A percentile compares a stretch with the other conserved stretches of the same genome.
Conservation (phyloP, 129 eudicot species). For the Arctium lappa region DNA sequence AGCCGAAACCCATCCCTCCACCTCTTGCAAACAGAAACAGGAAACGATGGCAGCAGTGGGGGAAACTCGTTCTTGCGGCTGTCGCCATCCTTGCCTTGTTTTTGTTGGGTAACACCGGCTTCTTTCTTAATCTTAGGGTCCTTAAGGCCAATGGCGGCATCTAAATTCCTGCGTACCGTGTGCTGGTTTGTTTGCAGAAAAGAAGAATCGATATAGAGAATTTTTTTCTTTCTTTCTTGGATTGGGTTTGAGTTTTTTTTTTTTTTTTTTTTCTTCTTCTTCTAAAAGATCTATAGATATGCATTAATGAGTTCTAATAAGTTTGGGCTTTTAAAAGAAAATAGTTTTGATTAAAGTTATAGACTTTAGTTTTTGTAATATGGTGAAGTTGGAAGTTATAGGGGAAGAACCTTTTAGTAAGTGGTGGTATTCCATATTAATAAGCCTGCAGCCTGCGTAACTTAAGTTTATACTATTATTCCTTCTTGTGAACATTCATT, state of each 20-base stretch:
- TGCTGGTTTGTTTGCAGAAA: constrained; percentile 14
- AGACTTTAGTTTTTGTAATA: constrained; percentile 29
- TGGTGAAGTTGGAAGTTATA: constrained; percentile 25
- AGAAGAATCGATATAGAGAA: constrained; percentile 20
- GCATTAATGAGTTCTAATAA: constrained; percentile 29
- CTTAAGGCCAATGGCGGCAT: background rate
- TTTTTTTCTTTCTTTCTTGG: background rate
- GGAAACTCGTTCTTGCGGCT: constrained; percentile 23
- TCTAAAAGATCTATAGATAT: constrained; percentile 23
- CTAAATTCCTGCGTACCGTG: constrained; percentile 4
- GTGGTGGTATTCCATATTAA: background rate
- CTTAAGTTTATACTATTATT: background rate
- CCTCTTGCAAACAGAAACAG: constrained; percentile 61
- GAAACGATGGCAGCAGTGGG: constrained; percentile 45
- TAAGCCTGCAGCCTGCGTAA: constrained; percentile 5
- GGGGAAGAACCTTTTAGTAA: constrained; percentile 8
- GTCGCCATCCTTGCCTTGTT: constrained; percentile 30
- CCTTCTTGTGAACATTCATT: background rate
- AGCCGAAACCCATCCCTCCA: constrained; percentile 69
- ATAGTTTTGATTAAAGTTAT: constrained; percentile 21
- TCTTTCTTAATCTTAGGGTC: constrained; percentile 28
- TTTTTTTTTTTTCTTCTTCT: background rate
- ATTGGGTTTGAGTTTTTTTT: constrained; percentile 12
- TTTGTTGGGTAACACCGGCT: constrained; percentile 34
- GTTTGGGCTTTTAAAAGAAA: constrained; percentile 11